Evolutionary conservation across 371 early-diverging fungal genomes (phyloP).

Genomic region (Rhizopus microsporus): DNA sequence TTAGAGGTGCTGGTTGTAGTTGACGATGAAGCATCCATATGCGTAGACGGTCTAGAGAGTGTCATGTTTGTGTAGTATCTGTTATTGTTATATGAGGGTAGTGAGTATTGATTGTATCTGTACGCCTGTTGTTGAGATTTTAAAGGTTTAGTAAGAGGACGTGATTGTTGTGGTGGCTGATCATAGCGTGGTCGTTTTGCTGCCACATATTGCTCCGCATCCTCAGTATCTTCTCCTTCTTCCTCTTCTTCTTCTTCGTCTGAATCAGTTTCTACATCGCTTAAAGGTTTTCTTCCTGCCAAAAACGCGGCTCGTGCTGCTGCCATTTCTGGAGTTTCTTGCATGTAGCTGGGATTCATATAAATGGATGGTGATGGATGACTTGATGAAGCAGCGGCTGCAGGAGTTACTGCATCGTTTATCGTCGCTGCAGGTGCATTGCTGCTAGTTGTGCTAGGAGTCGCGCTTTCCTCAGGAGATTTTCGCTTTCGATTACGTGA

Average conservation of each 20-base stretch:
- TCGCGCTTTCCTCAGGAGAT: background rate
- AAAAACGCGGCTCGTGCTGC: slow-evolving; percentile 9
- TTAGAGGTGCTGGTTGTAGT: background rate
- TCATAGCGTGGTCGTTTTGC: slow-evolving; percentile 5
- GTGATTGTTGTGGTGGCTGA: background rate
- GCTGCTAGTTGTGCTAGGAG: background rate
- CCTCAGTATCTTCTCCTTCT: slow-evolving; percentile 7
- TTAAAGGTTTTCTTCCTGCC: slow-evolving; percentile 12
- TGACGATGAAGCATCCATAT: background rate
- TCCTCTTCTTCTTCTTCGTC: slow-evolving; percentile 21
- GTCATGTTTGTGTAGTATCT: background rate
- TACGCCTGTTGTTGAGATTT: slow-evolving; percentile 19
- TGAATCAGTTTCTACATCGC: slow-evolving; percentile 20
- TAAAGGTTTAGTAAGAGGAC: slow-evolving; percentile 20
- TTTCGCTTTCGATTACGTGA: slow-evolving; percentile 14
- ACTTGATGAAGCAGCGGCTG: no score
- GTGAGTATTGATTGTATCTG: slow-evolving; percentile 10
- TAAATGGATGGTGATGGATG: background rate
- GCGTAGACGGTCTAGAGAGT: background rate
- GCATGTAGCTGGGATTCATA: background rate
- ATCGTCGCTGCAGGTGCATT: background rate
- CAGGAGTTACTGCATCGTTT: no score
- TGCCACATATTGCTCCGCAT: background rate
- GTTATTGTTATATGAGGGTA: background rate
- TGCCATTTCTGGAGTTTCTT: slow-evolving; percentile 9